Base-by-base conservation (phyloP, 2,329 filamentous ascomycete genomes). In the Knufia fluminis region DNA sequence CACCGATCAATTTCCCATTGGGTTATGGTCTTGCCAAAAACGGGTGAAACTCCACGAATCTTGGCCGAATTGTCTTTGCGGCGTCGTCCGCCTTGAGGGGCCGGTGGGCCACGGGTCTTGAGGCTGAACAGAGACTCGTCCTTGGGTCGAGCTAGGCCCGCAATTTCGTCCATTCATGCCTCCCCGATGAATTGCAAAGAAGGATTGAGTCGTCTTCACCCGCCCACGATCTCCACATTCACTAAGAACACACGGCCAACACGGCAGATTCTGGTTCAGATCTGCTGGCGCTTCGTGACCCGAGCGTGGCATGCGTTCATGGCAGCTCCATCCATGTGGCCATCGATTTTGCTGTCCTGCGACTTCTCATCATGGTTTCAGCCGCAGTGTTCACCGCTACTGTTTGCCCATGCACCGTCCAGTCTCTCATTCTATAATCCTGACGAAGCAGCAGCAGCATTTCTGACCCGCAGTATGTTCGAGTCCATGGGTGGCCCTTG, bases 1-100 rank as follows among this genome's bases (percentile, higher is more conserved):
- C 31, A 23, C 28, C 42, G 28, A 45, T 33, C 42, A 45, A 45
- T 45, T 19, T 45, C 42, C 28, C 16, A 20, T 22, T 7, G 42
- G 42, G 3, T 12, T 14, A 6, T 9, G 14, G 16, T 19, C 26
- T 45, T 26, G 7, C 22, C 41, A 9, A 31, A 32, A 3, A 22
- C 22, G 12, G 22, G 4, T 22, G 3, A 19, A 32, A 22, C 4
- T 10, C 8, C 17, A 8, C 9, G 8, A 9, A 16, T 16, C 6
- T 43, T 26, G 20, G 33, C 16, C 16, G 14, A 19, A 19, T 33
- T 20, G 42, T 19, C 26, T 28, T 45, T 16, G 26, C 12, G 24
- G 42, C 42, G 42, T 35, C 28, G 17, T 9, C n/a, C 22, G 23
- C 10, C 20, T 10, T 20, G 16, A 6, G 10, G 19, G 14, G 28